phyloP scores from a whole-genome alignment of 2,329 filamentous ascomycete genomes.

The Pestalotiopsis fici region DNA sequence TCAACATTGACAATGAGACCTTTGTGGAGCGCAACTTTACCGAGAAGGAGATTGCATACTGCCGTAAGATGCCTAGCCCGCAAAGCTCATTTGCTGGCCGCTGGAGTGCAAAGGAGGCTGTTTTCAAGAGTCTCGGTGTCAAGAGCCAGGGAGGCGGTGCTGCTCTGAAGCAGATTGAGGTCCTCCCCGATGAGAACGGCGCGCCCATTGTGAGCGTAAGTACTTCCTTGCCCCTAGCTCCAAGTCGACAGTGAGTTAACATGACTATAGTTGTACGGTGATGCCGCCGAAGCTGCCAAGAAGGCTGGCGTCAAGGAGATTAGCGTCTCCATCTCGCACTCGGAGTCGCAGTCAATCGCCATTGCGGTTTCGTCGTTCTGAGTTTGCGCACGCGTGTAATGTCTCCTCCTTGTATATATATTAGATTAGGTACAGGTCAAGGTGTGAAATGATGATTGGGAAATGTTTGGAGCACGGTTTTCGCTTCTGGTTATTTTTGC shows the following conservation, averaged over 20 bases:
- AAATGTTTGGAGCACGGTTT: neutral
- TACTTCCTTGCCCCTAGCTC: slow-evolving; percentile 10
- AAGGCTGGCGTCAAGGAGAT: slow-evolving; percentile 85
- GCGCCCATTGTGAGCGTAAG: slow-evolving; percentile 85
- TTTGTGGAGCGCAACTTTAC: slow-evolving; percentile 98
- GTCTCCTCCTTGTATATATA: slow-evolving; percentile 8
- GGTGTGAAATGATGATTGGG: neutral
- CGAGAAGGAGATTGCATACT: slow-evolving; percentile 79
- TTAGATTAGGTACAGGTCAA: neutral
- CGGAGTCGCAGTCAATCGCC: slow-evolving; percentile 89
- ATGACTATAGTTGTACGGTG: slow-evolving; percentile 72
- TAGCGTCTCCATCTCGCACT: slow-evolving; percentile 94
- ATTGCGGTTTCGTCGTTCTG: slow-evolving; percentile 86
- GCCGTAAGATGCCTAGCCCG: slow-evolving; percentile 74
- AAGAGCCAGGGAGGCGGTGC: slow-evolving; percentile 85
- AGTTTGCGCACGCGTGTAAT: slow-evolving; percentile 12
- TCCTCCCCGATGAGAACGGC: slow-evolving; percentile 76
- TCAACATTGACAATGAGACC: slow-evolving; percentile 92
- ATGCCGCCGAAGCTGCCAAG: slow-evolving; percentile 80
- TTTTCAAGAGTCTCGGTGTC: slow-evolving; percentile 96
- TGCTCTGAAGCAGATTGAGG: slow-evolving; percentile 92
- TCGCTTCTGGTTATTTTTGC: neutral
- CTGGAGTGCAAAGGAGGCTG: slow-evolving; percentile 97
- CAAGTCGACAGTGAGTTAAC: slow-evolving; percentile 34
- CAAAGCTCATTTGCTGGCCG: slow-evolving; percentile 91